phyloP scores from a whole-genome alignment of 176 grass and related monocot genomes.

The Olyra latifolia region DNA sequence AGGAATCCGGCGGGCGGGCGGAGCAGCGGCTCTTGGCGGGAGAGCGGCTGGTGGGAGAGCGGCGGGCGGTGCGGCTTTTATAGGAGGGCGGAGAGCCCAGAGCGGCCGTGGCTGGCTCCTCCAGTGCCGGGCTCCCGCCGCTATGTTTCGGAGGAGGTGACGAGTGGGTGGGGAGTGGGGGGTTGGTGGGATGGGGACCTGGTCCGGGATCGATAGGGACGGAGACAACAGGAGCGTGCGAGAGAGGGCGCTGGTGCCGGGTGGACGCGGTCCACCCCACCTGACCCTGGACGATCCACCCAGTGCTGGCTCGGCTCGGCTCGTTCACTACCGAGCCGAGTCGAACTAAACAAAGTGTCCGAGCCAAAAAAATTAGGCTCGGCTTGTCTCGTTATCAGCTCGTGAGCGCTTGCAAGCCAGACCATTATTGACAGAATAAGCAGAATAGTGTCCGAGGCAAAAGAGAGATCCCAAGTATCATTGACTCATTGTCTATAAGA shows the following conservation, averaged over 20 bases:
- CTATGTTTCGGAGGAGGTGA: not conserved
- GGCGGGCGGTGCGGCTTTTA: conserved; percentile 30
- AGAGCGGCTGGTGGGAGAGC: conserved; percentile 45
- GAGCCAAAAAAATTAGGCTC: no score
- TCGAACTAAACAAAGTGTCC: no score
- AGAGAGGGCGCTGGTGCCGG: not conserved
- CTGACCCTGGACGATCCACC: not conserved
- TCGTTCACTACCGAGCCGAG: no score
- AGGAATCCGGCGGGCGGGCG: not conserved
- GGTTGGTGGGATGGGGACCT: conserved; percentile 47
- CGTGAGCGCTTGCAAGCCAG: no score
- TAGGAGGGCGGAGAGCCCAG: conserved; percentile 5
- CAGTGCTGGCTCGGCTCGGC: no score
- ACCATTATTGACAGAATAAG: no score
- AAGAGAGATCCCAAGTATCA: no score
- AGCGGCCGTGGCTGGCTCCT: not conserved
- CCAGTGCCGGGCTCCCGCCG: no score
- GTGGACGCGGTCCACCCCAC: conserved; percentile 27
- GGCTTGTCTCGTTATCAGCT: no score
- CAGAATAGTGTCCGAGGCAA: no score
- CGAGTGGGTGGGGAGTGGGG: not conserved
- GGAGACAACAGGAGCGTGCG: not conserved
- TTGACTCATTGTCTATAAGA: no score
- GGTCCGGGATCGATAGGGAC: not conserved
- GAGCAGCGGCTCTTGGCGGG: conserved; percentile 34